Percentiles rank a stretch among this genome's conserved stretches.
phyloP scores from a whole-genome alignment of 257 asterid species.

The Nicotiana otophora region DNA sequence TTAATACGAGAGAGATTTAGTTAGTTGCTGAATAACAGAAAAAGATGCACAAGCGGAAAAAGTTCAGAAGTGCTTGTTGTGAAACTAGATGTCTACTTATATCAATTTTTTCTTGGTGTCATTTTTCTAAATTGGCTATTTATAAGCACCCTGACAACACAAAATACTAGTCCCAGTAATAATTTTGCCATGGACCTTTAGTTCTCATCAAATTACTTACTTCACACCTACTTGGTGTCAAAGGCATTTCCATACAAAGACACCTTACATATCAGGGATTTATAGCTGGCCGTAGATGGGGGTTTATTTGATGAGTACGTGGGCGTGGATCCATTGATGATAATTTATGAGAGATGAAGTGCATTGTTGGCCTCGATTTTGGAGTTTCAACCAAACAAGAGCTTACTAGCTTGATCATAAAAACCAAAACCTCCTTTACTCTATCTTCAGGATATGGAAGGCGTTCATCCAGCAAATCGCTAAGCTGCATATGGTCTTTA shows the following conservation, averaged over 20 bases:
- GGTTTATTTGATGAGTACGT: neutral
- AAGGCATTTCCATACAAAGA: neutral
- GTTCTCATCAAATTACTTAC: neutral
- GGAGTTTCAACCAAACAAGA: neutral
- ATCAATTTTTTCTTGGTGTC: neutral
- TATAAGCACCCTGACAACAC: neutral
- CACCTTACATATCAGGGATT: neutral
- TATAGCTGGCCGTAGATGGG: neutral
- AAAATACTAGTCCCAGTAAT: neutral
- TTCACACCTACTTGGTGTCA: neutral
- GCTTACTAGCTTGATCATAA: neutral
- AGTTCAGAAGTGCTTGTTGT: neutral
- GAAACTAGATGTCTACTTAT: neutral
- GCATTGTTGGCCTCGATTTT: constrained; percentile 3
- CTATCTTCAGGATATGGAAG: neutral
- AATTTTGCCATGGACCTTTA: neutral
- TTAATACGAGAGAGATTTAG: neutral
- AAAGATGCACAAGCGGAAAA: neutral
- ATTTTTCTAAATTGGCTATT: too few relatives aligned
- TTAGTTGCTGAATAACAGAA: neutral
- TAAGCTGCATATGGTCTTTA: neutral
- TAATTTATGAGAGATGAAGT: neutral
- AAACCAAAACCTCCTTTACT: neutral
- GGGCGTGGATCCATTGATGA: neutral
- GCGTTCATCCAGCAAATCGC: neutral